Evolutionary conservation across 2,329 filamentous ascomycete species (phyloP).

Genomic region (Cladosporium phlei): DNA sequence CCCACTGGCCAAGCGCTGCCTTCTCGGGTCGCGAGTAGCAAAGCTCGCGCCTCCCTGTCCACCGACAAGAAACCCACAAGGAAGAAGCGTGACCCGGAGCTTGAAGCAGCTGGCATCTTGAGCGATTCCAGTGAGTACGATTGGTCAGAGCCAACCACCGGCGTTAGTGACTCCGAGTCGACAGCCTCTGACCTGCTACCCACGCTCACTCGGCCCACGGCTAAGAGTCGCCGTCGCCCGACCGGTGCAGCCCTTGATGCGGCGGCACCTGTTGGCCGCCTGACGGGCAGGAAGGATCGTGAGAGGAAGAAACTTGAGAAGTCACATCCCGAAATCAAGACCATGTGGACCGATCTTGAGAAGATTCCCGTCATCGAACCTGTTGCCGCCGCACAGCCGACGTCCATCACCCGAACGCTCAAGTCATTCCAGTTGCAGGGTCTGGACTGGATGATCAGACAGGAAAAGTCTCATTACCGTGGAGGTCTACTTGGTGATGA

Average conservation of each 20-base stretch:
- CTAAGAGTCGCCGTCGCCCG: conserved; percentile 16
- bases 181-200: not conserved
- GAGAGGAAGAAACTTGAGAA: conserved; percentile 66
- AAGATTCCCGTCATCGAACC: conserved; percentile 62
- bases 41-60: not conserved
- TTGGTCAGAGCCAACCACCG: not conserved
- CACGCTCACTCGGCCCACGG: not conserved
- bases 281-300: conserved; percentile 27
- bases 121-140: conserved; percentile 7
- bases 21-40: not conserved
- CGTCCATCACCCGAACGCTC: conserved; percentile 71
- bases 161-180: conserved; percentile 4
- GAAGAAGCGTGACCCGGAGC: not conserved
- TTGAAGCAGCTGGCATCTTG: not conserved
- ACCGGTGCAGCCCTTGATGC: conserved; percentile 23
- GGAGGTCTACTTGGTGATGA: conserved; percentile 92
- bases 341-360: conserved; percentile 79
- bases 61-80: not conserved
- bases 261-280: conserved; percentile 12
- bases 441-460: conserved; percentile 86
- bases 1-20: not conserved
- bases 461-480: conserved; percentile 80
- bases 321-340: conserved; percentile 71
- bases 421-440: conserved; percentile 95
- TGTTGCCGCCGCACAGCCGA: conserved; percentile 64